Evolutionary conservation across 257 asterid genomes (phyloP).

Genomic region (Scutellaria baicalensis): DNA sequence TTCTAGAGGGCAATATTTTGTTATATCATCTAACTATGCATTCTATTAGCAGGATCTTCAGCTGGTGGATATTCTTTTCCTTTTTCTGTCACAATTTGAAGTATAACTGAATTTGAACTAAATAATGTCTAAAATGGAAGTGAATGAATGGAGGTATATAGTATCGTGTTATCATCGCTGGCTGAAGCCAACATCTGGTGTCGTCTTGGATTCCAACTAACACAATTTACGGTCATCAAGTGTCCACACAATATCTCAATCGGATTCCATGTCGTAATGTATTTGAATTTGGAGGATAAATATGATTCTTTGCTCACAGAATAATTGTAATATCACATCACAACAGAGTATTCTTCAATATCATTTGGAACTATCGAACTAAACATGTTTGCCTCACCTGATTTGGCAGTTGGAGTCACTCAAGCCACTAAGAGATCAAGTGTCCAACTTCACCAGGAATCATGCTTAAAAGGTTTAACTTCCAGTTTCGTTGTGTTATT

Average conservation of each 20-base stretch:
- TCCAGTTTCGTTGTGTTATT: too few species aligned
- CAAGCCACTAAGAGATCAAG: too few species aligned
- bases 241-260: slow-evolving; percentile 77
- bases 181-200: slow-evolving; percentile 85
- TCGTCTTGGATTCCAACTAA: slow-evolving; percentile 80
- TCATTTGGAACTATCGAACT: slow-evolving; percentile 15
- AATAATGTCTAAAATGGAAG: too few species aligned
- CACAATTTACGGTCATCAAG: slow-evolving; percentile 71
- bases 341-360: slow-evolving; percentile 4
- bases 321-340: neutral
- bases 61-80: slow-evolving; percentile 83
- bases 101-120: too few species aligned
- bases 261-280: slow-evolving; percentile 27
- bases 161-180: slow-evolving; percentile 80
- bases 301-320: slow-evolving; percentile 5
- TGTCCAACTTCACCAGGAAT: too few species aligned
- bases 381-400: slow-evolving; percentile 44
- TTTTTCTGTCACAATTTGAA: slow-evolving; percentile 68
- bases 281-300: neutral
- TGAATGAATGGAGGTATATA: too few species aligned
- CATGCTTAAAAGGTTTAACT: too few species aligned
- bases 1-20: neutral
- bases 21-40: slow-evolving; percentile 49
- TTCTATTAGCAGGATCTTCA: slow-evolving; percentile 61
- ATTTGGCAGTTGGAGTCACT: slow-evolving; percentile 62